These are phyloP conservation scores for Hyaloscypha variabilis DNA, from an alignment of 495 filamentous ascomycete genomes.

Conservation along the genomic window DNA sequence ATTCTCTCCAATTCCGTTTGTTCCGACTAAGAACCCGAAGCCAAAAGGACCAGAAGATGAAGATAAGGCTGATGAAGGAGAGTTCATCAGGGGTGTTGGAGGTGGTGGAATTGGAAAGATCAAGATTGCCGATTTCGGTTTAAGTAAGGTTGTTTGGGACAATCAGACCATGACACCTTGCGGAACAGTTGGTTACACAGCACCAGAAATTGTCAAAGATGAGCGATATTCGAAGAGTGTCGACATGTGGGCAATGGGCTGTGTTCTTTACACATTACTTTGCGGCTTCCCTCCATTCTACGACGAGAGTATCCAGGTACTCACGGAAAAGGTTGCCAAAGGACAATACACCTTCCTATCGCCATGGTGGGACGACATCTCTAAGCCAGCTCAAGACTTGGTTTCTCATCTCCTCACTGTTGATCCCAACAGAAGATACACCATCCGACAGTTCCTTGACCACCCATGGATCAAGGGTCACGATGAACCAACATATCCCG, in stretches of 20 bases:
- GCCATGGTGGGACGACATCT: conserved; percentile 99
- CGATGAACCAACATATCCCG: conserved; percentile 75
- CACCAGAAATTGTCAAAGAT: conserved; percentile 99
- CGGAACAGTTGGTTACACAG: conserved; percentile 96
- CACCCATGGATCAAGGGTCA: conserved; percentile 89
- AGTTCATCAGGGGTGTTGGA: conserved; percentile 82
- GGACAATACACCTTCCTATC: conserved; percentile 98
- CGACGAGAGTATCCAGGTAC: conserved; percentile 94
- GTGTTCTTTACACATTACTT: conserved; percentile 93
- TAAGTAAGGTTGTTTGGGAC: conserved; percentile 98
- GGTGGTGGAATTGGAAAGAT: conserved; percentile 92
- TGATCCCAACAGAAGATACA: conserved; percentile 88
- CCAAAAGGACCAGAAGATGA: conserved; percentile 84
- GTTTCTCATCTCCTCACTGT: conserved; percentile 93
- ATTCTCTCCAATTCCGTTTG: conserved; percentile 82
- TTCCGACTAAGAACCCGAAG: conserved; percentile 79
- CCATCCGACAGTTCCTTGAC: conserved; percentile 82
- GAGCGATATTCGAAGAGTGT: conserved; percentile 98
- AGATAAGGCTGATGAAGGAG: conserved; percentile 96
- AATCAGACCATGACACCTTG: conserved; percentile 99
- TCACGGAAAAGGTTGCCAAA: conserved; percentile 96
- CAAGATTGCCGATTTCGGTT: conserved; percentile 97
- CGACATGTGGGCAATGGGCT: conserved; percentile 98
- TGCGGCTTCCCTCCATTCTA: conserved; percentile 99
- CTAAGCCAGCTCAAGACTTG: conserved; percentile 90